Base-by-base conservation (phyloP, 1,284 basidiomycete genomes). In the Moniliophthora roreri region DNA sequence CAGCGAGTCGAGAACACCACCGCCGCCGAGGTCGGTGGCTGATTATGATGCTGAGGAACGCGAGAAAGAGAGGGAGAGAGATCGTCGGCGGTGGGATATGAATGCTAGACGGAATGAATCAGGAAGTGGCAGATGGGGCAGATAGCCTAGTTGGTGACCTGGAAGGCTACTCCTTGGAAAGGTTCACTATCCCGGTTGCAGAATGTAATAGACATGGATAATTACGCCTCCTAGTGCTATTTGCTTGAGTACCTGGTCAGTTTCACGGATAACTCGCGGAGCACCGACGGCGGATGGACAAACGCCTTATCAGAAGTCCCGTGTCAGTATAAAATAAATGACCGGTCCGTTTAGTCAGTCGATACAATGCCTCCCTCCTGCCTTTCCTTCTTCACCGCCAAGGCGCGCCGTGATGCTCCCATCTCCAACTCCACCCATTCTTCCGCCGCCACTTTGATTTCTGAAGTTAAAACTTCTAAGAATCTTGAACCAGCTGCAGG, bases 41-140 rank as follows among this genome's bases (percentile, higher is more conserved):
- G 71, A 69, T 35, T 81, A 82, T 53, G 74, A 72, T 55, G 70
- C 69, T 32, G 58, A 55, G 4, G 76, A 74, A 54, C 69, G 77
- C 47, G 76, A 79, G 60, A 69, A 66, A 44, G 84, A 84, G 54
- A 63, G 82, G 44, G 77, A 78, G 54, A 68, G 73, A 39, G 79
- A 81, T 56, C 69, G 84, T 42, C 72, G 72, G 58, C 64, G 78
- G 42, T 83, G 82, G 82, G 76, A 82, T 49, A 62, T 66, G 51
- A 78, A 73, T 56, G 58, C 70, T 15, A 63, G 69, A 41, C 72
- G 78, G 56, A 63, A 76, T 34, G 55, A 54, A 16, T 55, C 61
- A n/a, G 35, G 36, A 9, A 34, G 32, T 9, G 34, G 47, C 21
- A 34, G 47, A 26, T 42, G 24, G 15, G 42, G 44, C 11, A 38